Evolutionary conservation across 2,329 filamentous ascomycete species (phyloP).

Genomic region (Sporothrix phasma): DNA sequence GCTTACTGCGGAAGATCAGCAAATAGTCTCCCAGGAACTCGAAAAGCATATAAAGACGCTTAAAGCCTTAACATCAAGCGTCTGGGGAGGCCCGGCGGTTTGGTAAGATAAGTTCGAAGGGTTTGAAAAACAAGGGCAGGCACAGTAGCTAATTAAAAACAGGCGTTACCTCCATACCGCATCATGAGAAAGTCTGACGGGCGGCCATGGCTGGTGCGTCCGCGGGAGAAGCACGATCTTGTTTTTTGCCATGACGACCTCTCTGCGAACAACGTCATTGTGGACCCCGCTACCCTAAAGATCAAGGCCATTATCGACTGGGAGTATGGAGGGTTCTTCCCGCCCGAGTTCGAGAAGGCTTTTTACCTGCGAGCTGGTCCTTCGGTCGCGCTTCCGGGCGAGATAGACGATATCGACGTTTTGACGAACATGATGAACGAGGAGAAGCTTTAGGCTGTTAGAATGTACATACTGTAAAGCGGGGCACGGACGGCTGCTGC

Average conservation of each 20-base stretch:
- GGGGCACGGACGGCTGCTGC: too few species aligned
- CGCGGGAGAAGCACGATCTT: constrained; percentile 17
- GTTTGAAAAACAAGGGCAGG: too few species aligned
- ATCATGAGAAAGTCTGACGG: constrained; percentile 21
- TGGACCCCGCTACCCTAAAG: constrained; percentile 21
- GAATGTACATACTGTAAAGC: too few species aligned
- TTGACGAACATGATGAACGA: too few species aligned
- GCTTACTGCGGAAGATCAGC: constrained; percentile 22
- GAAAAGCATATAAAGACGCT: constrained; percentile 22
- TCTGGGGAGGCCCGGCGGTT: background rate
- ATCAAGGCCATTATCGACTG: constrained; percentile 24
- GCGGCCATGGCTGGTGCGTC: constrained; percentile 21
- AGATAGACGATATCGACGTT: constrained; percentile 22
- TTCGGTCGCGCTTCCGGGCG: constrained; percentile 22
- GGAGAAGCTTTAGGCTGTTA: too few species aligned
- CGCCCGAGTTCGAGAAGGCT: constrained; percentile 22
- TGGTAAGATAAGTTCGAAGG: too few species aligned
- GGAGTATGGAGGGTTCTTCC: constrained; percentile 24
- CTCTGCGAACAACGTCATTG: constrained; percentile 21
- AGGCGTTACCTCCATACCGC: constrained; percentile 19
- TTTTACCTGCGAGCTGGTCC: constrained; percentile 18
- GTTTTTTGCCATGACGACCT: constrained; percentile 24
- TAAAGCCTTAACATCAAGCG: constrained; percentile 23
- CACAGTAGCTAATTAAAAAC: too few species aligned
- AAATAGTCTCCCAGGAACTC: constrained; percentile 23